Base-by-base conservation (phyloP, 345 rosid genomes). In the Gossypium mustelinum region DNA sequence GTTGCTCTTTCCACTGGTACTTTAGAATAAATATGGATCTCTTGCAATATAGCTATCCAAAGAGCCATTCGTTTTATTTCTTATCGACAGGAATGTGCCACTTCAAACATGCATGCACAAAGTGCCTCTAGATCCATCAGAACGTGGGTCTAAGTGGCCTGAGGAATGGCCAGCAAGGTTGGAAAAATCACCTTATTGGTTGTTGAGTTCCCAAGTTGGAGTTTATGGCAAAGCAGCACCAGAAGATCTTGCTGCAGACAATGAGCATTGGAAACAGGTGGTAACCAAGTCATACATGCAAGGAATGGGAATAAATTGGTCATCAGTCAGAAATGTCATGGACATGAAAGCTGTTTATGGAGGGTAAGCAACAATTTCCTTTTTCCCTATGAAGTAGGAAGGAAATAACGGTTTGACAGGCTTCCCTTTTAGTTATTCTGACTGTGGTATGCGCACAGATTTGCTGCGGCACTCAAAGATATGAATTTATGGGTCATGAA, bases 281-380 rank as follows among this genome's bases (percentile, higher is more conserved):
- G 93, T 93, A 64, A 85, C 90, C 70, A 88, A 88, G 76, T 89
- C 98, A 13, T 95, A 95, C 81, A 78, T 90, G 39, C 90, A 78
- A 55, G 97, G 94, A 58, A 70, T 95, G 72, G 98, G 98, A 72
- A 87, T 95, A 70, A 86, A 95, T 82, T 93, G 98, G 99, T 83
- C 86, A 74, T 18, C 81, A 27, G 93, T 93, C 73, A 85, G 99
- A 79, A 93, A 88, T 82, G 97, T 87, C 77, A 95, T 95, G 98
- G 99, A 93, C 94, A 93, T 95, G 99, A 89, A 91, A 86, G 79
- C 99, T 66, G 81, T 90, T 75, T 95, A 95, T 72, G 98, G 98
- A 86, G 98, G 99, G 98, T 90, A 87, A 87, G 90, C 75, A 51
- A 22, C 18, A 14, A 7, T 43, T 56, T 61, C 18, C 59, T 11